Conservation (phyloP, 768 basidiomycete genomes). For the Myochromella boudieri region DNA sequence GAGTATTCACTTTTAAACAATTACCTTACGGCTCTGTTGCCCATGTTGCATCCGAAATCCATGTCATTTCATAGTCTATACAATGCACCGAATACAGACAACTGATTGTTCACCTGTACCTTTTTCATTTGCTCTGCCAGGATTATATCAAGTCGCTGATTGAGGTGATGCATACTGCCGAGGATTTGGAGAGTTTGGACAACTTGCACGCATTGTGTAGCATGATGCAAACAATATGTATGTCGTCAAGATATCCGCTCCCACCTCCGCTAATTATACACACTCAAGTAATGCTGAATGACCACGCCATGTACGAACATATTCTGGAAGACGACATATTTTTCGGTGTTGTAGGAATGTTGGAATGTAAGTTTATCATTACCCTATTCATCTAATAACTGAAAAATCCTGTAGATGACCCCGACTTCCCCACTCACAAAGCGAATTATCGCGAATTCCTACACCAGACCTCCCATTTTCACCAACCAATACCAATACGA, state of each 20-base stretch:
- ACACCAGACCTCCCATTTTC: conserved; percentile 77
- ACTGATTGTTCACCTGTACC: conserved; percentile 26
- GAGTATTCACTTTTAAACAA: conserved; percentile 27
- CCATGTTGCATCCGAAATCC: conserved; percentile 7
- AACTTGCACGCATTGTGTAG: conserved; percentile 90
- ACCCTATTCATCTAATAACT: conserved; percentile 8
- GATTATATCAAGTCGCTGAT: conserved; percentile 88
- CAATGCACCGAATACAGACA: conserved; percentile 19
- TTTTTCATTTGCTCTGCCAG: conserved; percentile 38
- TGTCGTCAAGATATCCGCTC: conserved; percentile 14
- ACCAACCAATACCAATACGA: conserved; percentile 83
- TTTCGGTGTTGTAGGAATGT: conserved; percentile 90
- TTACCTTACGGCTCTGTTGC: conserved; percentile 9
- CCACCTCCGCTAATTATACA: conserved; percentile 7
- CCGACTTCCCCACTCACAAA: conserved; percentile 95
- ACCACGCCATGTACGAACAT: conserved; percentile 92
- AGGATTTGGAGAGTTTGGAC: conserved; percentile 89
- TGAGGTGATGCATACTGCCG: conserved; percentile 82
- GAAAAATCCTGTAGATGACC: conserved; percentile 67
- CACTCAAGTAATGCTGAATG: conserved; percentile 84
- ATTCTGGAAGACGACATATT: conserved; percentile 92
- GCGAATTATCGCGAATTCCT: conserved; percentile 97
- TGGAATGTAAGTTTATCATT: conserved; percentile 77
- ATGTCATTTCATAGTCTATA: conserved; percentile 20
- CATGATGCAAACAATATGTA: conserved; percentile 93